A percentile compares a stretch with the other conserved stretches of the same genome.
phyloP scores from a whole-genome alignment of 2,329 filamentous ascomycete species.

The Teratosphaeria viscida region DNA sequence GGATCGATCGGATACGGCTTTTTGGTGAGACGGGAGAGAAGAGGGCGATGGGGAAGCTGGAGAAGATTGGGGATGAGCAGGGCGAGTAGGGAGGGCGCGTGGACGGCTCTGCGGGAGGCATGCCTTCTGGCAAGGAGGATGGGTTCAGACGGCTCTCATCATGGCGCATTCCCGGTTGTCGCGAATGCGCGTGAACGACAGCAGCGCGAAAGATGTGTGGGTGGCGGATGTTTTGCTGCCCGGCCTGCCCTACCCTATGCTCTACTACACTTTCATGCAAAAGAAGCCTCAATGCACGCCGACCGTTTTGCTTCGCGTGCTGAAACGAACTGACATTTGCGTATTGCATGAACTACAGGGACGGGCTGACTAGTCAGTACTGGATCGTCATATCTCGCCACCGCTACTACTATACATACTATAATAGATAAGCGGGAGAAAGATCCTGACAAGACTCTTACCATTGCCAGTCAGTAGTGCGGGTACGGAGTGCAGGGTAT shows the following conservation, averaged over 20 bases:
- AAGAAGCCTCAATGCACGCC: background rate
- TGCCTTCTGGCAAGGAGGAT: background rate
- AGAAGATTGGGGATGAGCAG: constrained; percentile 77
- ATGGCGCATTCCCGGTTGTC: background rate
- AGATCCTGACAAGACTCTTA: no score
- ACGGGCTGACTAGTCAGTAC: background rate
- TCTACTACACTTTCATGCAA: background rate
- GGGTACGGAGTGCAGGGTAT: no score
- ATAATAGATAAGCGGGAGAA: background rate
- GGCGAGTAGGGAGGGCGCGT: constrained; percentile 38
- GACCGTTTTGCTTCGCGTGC: background rate
- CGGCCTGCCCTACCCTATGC: background rate
- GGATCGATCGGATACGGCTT: constrained; percentile 67
- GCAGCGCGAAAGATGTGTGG: no score
- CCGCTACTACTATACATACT: background rate
- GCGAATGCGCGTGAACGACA: background rate
- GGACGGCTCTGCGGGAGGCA: background rate
- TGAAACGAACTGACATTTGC: background rate
- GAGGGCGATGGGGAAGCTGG: constrained; percentile 83
- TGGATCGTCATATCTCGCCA: background rate
- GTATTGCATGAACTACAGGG: background rate
- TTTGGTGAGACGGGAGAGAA: constrained; percentile 88
- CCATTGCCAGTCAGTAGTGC: no score
- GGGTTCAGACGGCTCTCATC: background rate
- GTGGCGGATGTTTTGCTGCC: no score